Evolutionary conservation across 306 rosid genomes (phyloP).

Genomic region (Prosopis cineraria): DNA sequence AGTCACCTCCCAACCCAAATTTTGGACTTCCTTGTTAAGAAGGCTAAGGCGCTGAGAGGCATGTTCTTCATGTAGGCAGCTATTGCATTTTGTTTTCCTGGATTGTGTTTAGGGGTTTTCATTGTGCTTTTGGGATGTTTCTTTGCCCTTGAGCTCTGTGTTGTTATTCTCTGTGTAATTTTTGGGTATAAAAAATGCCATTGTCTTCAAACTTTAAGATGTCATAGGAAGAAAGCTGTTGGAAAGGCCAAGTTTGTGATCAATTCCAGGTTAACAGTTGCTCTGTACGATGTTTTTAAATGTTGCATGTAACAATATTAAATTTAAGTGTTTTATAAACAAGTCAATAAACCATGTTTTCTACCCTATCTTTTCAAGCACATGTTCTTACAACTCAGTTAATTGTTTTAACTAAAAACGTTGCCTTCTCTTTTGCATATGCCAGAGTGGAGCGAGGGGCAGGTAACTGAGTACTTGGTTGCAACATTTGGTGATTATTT

Average conservation of each 20-base stretch:
- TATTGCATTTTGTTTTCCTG: background rate
- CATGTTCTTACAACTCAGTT: conserved; percentile 12
- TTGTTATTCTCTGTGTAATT: background rate
- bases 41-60: background rate
- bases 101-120: background rate
- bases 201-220: conserved; percentile 16
- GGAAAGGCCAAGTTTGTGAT: background rate
- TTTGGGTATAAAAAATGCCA: background rate
- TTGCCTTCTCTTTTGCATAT: conserved; percentile 26
- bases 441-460: conserved; percentile 92
- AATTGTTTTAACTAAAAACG: background rate
- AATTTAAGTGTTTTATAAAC: conserved; percentile 2
- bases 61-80: background rate
- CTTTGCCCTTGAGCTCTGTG: conserved; percentile 13
- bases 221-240: conserved; percentile 9
- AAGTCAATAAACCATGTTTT: background rate
- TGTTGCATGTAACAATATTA: conserved; percentile 18
- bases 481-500: conserved; percentile 91
- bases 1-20: background rate
- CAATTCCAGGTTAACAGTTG: conserved; percentile 7
- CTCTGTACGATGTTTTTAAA: conserved; percentile 15
- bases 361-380: background rate
- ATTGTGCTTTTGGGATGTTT: background rate
- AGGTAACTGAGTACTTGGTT: conserved; percentile 84
- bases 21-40: background rate